These are phyloP conservation scores for Boletus subparvulus DNA, from an alignment of 768 basidiomycete species.

Conservation along the genomic window DNA sequence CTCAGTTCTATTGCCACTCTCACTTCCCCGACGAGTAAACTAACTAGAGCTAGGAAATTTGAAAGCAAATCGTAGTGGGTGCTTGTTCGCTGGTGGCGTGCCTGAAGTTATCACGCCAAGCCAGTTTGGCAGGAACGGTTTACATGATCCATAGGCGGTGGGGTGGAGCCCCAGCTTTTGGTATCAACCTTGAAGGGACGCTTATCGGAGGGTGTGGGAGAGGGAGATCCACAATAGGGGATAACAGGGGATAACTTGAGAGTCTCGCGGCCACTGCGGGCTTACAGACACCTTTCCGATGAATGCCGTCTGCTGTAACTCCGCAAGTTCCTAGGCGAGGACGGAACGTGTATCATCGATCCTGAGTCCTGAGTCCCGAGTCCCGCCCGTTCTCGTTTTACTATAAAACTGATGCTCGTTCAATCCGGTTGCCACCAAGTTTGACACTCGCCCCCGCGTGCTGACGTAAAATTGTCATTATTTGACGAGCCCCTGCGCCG, in stretches of 20 bases:
- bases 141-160: constrained; percentile 3
- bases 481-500: constrained; percentile 7
- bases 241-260: constrained; percentile 2
- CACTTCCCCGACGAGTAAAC: not conserved
- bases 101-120: constrained; percentile 2
- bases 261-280: not conserved
- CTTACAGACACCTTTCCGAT: not conserved
- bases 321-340: constrained; percentile 15
- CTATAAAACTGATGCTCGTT: constrained; percentile 5
- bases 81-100: constrained; percentile 4
- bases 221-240: not conserved
- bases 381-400: not conserved
- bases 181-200: not conserved
- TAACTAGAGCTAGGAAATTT: not conserved
- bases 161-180: constrained; percentile 9
- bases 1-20: not conserved
- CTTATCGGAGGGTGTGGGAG: not conserved
- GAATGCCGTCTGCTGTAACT: constrained; percentile 7
- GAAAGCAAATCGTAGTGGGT: not conserved
- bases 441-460: not conserved
- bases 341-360: constrained; percentile 7
- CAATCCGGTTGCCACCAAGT: not conserved
- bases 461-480: constrained; percentile 21
- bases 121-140: not conserved
- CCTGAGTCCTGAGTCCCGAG: not conserved